These are phyloP conservation scores for Chaetoscypha palmicola DNA, from an alignment of 2,329 filamentous ascomycete genomes.

Conservation along the genomic window DNA sequence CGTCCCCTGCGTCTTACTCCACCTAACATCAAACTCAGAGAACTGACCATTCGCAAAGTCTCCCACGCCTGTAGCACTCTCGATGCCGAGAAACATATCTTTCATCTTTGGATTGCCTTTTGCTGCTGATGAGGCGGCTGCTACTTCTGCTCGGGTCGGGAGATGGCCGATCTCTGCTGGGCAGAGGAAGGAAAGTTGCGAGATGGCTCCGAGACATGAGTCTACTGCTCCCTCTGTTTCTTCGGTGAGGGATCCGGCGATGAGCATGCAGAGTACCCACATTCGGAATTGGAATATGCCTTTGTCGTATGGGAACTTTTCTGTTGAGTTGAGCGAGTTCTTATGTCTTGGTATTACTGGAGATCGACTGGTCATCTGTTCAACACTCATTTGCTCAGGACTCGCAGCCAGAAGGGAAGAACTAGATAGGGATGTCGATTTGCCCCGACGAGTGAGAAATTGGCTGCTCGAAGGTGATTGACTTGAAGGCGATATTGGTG, in stretches of 20 bases:
- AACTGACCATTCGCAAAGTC: conserved; percentile 8
- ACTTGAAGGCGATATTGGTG: neutral
- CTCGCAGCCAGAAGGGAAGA: neutral
- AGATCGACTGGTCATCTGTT: neutral
- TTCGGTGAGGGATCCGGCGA: conserved; percentile 4
- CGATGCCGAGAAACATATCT: conserved; percentile 4
- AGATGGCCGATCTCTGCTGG: conserved; percentile 2
- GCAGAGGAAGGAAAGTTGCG: conserved; percentile 6
- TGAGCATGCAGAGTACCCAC: conserved; percentile 9
- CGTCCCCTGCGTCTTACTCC: conserved; percentile 5
- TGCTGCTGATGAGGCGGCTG: conserved; percentile 1
- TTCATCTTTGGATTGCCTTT: neutral
- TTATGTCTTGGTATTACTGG: conserved; percentile 1
- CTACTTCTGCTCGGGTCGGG: conserved; percentile 5
- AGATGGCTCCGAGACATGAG: conserved; percentile 5
- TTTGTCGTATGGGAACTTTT: conserved; percentile 7
- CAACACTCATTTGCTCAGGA: conserved; percentile 1
- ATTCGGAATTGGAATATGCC: conserved; percentile 7
- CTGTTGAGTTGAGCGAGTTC: conserved; percentile 3
- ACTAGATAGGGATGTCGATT: conserved; percentile 1
- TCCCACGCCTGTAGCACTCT: conserved; percentile 6
- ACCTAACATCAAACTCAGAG: conserved; percentile 9
- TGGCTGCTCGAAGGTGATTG: neutral
- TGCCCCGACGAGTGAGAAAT: neutral
- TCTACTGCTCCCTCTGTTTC: conserved; percentile 4